Percentiles rank a stretch among this genome's conserved stretches.
Evolutionary conservation across 192 early-diverging fungal genomes (phyloP).

Genomic region (Linnemannia schmuckeri): DNA sequence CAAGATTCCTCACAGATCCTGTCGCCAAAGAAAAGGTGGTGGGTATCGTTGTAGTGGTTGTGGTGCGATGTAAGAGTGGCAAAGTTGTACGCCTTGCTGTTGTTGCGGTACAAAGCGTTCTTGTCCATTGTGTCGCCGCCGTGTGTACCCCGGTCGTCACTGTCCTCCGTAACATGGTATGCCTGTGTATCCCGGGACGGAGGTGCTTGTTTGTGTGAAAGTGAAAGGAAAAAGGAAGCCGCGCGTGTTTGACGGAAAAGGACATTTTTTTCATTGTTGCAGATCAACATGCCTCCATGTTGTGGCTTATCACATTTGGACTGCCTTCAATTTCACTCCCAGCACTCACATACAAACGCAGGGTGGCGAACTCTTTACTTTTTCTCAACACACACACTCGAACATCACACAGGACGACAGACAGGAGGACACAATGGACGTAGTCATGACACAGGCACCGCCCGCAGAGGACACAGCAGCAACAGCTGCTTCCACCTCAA

Average conservation of each 20-base stretch:
- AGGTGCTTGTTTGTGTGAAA: neutral
- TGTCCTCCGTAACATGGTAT: neutral
- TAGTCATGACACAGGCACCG: slow-evolving; percentile 21
- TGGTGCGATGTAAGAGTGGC: neutral
- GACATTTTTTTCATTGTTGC: neutral
- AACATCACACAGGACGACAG: neutral
- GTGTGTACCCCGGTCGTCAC: neutral
- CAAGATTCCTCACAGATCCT: too few species aligned
- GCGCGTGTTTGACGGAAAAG: neutral
- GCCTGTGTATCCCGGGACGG: neutral
- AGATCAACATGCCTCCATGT: neutral
- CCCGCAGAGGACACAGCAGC: slow-evolving; percentile 2
- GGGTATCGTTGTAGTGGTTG: neutral
- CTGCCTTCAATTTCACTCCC: neutral
- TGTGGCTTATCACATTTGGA: neutral
- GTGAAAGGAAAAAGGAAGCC: neutral
- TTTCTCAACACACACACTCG: neutral
- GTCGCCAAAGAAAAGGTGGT: too few species aligned
- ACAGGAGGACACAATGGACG: slow-evolving; percentile 29
- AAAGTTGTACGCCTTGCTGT: neutral
- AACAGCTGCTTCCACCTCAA: neutral
- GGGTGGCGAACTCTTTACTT: neutral
- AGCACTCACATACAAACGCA: neutral
- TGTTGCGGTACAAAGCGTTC: neutral
- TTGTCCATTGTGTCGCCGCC: neutral